phyloP scores from a whole-genome alignment of 140 eudicot species.

The Senecio squalidus region DNA sequence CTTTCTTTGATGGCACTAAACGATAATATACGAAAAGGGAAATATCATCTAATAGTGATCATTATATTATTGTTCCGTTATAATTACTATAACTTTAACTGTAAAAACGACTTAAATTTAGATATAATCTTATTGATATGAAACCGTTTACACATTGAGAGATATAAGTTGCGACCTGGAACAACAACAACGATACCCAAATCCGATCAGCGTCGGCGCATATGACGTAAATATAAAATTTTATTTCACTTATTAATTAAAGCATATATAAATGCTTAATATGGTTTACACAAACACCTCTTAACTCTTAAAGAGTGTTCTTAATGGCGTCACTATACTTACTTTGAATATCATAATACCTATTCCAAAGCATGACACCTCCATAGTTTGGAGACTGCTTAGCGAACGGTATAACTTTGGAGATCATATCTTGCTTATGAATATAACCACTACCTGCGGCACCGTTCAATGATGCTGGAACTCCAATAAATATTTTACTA shows the following conservation, averaged over 20 bases:
- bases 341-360: neutral
- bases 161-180: too few relatives aligned
- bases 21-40: too few relatives aligned
- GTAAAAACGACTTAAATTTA: too few relatives aligned
- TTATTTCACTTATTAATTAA: neutral
- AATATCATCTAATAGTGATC: too few relatives aligned
- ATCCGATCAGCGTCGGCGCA: too few relatives aligned
- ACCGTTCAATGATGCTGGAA: neutral
- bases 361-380: conserved; percentile 11
- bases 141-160: too few relatives aligned
- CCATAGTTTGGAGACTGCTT: conserved; percentile 6
- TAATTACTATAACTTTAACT: too few relatives aligned
- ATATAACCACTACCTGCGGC: neutral
- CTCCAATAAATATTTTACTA: conserved; percentile 2
- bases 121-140: too few relatives aligned
- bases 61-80: too few relatives aligned
- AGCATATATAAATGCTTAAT: neutral
- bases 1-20: too few relatives aligned
- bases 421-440: neutral
- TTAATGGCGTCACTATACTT: conserved; percentile 2
- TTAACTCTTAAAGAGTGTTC: neutral
- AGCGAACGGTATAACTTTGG: neutral
- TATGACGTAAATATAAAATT: neutral
- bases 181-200: too few relatives aligned
- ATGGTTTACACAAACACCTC: neutral